phyloP scores from a whole-genome alignment of 2,329 filamentous ascomycete species.

The Curvularia spicifera region DNA sequence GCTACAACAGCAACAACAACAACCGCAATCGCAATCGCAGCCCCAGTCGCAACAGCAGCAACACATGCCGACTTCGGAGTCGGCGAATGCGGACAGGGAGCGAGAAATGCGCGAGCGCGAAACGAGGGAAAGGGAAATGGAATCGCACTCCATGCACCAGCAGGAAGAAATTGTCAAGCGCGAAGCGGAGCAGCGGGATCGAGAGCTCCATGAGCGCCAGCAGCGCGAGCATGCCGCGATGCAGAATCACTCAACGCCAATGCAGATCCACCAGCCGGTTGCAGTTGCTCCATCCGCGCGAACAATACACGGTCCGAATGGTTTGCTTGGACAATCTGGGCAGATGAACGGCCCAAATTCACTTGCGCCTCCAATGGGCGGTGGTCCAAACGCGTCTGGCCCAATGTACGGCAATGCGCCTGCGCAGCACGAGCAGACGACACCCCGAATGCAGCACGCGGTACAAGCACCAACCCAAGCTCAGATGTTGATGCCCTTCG shows the following conservation, averaged over 20 bases:
- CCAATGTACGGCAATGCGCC: constrained; percentile 75
- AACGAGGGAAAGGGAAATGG: constrained; percentile 59
- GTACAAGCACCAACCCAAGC: constrained; percentile 61
- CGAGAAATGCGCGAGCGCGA: constrained; percentile 55
- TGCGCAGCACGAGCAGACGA: constrained; percentile 62
- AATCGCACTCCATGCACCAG: constrained; percentile 53
- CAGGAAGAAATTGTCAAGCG: constrained; percentile 62
- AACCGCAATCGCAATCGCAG: constrained; percentile 22
- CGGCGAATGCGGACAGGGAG: constrained; percentile 51
- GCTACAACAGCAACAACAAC: constrained; percentile 36
- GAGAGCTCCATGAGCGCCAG: constrained; percentile 63
- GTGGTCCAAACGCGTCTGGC: constrained; percentile 65
- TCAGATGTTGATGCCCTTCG: constrained; percentile 60
- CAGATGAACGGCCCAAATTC: constrained; percentile 58
- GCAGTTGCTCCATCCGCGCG: constrained; percentile 73
- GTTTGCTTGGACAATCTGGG: constrained; percentile 70
- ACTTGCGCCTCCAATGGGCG: constrained; percentile 60
- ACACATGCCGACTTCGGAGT: constrained; percentile 47
- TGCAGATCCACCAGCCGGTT: constrained; percentile 93
- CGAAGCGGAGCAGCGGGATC: constrained; percentile 59
- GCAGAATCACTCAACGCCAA: constrained; percentile 85
- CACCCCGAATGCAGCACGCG: constrained; percentile 67
- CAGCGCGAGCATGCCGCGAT: constrained; percentile 73
- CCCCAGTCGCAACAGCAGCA: constrained; percentile 36
- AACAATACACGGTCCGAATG: constrained; percentile 90